These are phyloP conservation scores for Lagenaria siceraria DNA, from an alignment of 306 rosid genomes.

Conservation along the genomic window DNA sequence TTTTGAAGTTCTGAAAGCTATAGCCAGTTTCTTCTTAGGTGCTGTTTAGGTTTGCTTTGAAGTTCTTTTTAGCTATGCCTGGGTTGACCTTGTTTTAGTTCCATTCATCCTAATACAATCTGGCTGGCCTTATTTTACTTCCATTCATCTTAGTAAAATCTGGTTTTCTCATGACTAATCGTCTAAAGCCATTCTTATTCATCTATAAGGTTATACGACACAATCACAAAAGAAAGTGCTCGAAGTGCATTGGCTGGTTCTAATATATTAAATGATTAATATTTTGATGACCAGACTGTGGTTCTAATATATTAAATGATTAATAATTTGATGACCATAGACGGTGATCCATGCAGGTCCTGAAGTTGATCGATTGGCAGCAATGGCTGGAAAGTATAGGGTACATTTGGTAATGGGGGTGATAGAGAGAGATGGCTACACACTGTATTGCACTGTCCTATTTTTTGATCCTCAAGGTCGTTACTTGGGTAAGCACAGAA, in stretches of 20 bases:
- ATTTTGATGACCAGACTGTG: not conserved
- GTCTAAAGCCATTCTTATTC: not conserved
- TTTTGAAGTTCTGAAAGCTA: not conserved
- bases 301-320: not conserved
- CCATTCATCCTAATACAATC: not conserved
- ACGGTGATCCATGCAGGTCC: slow-evolving; percentile 38
- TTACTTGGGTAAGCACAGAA: slow-evolving; percentile 89
- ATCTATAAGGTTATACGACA: not conserved
- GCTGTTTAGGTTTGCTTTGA: not conserved
- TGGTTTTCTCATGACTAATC: not conserved
- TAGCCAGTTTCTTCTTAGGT: not conserved
- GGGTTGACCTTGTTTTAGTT: not conserved
- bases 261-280: not conserved
- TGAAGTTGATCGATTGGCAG: slow-evolving; percentile 82
- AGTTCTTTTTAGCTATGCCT: not conserved
- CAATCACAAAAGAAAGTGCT: not conserved
- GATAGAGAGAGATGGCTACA: slow-evolving; percentile 90
- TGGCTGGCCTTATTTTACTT: not conserved
- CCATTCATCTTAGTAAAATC: not conserved
- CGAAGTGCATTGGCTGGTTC: not conserved
- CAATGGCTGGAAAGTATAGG: slow-evolving; percentile 86
- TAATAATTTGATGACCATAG: not conserved
- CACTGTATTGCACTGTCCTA: slow-evolving; percentile 71
- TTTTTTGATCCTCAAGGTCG: slow-evolving; percentile 83
- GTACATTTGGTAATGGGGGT: slow-evolving; percentile 81